phyloP scores from a whole-genome alignment of 345 rosid species.

The Erodium maritimum region DNA sequence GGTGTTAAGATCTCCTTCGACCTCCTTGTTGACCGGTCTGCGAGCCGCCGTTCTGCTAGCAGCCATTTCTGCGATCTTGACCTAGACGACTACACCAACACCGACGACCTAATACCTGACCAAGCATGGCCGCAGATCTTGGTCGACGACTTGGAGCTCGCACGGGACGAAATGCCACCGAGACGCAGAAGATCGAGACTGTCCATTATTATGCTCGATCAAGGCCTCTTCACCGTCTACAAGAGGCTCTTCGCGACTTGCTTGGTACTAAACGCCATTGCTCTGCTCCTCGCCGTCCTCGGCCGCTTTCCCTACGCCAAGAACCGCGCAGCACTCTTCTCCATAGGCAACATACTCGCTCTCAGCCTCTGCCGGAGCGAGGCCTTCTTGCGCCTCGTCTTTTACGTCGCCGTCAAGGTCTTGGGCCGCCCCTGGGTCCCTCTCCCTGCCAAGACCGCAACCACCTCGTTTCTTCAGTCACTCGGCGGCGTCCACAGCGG shows the following conservation, averaged over 20 bases:
- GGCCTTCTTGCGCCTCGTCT: slow-evolving; percentile 45
- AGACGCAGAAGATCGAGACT: slow-evolving; percentile 37
- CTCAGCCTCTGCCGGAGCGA: slow-evolving; percentile 64
- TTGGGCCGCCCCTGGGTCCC: slow-evolving; percentile 52
- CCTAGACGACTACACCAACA: slow-evolving; percentile 13
- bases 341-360: slow-evolving; percentile 57
- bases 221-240: slow-evolving; percentile 69
- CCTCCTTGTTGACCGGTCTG: slow-evolving; percentile 17
- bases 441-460: slow-evolving; percentile 36
- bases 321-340: slow-evolving; percentile 48
- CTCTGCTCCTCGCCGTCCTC: slow-evolving; percentile 40
- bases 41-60: slow-evolving; percentile 26
- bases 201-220: slow-evolving; percentile 57
- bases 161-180: not conserved
- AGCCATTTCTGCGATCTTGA: slow-evolving; percentile 72
- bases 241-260: slow-evolving; percentile 45
- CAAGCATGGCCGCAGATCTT: slow-evolving; percentile 21
- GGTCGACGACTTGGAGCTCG: slow-evolving; percentile 15
- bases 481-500: slow-evolving; percentile 71
- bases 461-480: slow-evolving; percentile 59
- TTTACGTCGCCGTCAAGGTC: slow-evolving; percentile 42
- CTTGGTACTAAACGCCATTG: slow-evolving; percentile 32
- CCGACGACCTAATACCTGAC: slow-evolving; percentile 10
- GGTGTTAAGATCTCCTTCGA: slow-evolving; percentile 21
- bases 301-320: slow-evolving; percentile 58